Evolutionary conservation across 2,329 filamentous ascomycete species (phyloP), one percentile per base, ranked within the genome.

Genomic region (Endothia cerciana): DNA sequence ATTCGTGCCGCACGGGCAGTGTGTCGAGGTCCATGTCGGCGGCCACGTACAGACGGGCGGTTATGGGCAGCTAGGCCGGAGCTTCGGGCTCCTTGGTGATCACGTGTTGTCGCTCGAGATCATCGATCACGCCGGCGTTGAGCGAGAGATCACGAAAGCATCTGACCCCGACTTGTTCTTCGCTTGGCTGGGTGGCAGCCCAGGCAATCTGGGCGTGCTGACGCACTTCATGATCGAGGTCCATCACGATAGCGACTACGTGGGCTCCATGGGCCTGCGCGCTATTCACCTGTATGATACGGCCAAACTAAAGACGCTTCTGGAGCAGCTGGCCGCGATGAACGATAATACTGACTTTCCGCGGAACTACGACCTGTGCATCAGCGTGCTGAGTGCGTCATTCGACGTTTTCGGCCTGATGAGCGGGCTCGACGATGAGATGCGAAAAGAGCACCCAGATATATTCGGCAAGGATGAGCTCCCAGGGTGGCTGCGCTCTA

Each of bases 121-220:
- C 1, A 74, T 88, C 2, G 80, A 81, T 30, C 79, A 79, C 0
- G 73, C 77, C 19, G 86, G 85, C 0, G 67, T 75, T 13, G 73
- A 82, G 30, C 72, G 82, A 1, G 80, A 78, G 4, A 79, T 86
- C 4, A 83, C 78, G 22, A 81, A 77, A n/a, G 70, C 77, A 0
- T 73, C 77, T n/a, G 80, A 88, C 62, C 70, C 79, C 0, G 86
- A 89, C 47, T 77, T 89, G 0, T 89, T 87, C 74, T 89, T 84
- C 78, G 86, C 85, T 1, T 76, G 87, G 3, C 77, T 81, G 8
- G 85, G 86, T 3, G 85, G 86, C 2, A 86, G 87, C 2, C 84
- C 82, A 0, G 85, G 85, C 1, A 88, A 83, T 41, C 85, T 86
- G 60, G 87, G 83, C 1, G 78, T 89, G 3, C 80, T 88, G 3